Evolutionary conservation across 2,329 filamentous ascomycete species (phyloP), one percentile per base, ranked within the genome.

Genomic region (Botrytis squamosa): DNA sequence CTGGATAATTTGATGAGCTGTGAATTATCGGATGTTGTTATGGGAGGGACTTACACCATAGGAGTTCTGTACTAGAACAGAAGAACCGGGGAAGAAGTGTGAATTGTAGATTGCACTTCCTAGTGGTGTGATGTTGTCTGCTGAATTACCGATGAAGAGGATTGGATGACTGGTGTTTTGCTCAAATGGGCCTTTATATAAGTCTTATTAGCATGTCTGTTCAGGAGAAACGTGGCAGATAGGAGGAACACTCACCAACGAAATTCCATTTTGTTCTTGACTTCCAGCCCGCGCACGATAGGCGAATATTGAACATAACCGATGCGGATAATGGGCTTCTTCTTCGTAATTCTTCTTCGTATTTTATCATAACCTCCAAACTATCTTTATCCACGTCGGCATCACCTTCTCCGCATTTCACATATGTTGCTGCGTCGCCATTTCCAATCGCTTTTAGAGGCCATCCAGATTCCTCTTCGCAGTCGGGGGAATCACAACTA

Each of bases 351-450:
- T 81, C 82, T 7, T 81, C 80, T 64, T 79, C 76, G 3, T 79
- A 52, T 33, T 71, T 10, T 74, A 79, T 76, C 82, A 79, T 8
- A 80, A 82, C 33, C 81, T 74, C 74, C 82, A 84, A 3, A 71
- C 79, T 67, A 83, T 75, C 67, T 79, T 82, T 76, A 76, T 84
- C 9, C 81, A 78, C 0, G 83, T 81, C 74, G 85, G 84, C 10
- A 83, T 81, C 0, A 84, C 84, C 0, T 86, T 67, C 44, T 52
- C 87, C 0, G 83, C 83, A 33, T 81, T 82, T 3, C 78, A 79
- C 76, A 85, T 87, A 14, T 84, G 81, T 1, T 79, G 74, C 38
- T 78, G 40, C 33, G 77, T 52, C 20, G 71, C 68, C 25, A 74
- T 68, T 2, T 76, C 73, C 70, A 81, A 81, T 16, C 52, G 40